Evolutionary conservation across 768 basidiomycete genomes (phyloP).

Genomic region (Fomitopsis serialis): DNA sequence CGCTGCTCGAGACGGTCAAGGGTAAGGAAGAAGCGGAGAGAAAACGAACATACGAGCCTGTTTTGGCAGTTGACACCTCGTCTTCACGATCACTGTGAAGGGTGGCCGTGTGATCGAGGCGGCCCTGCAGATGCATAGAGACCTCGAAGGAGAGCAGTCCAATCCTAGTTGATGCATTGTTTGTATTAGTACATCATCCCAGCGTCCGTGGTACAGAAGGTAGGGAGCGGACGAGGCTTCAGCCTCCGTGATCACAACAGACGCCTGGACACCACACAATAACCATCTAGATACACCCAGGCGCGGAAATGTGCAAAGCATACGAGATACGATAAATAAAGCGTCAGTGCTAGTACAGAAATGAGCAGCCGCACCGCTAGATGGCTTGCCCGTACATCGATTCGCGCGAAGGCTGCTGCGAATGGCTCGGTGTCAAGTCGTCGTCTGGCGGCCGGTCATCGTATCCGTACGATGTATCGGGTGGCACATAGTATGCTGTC

Average conservation of each 20-base stretch:
- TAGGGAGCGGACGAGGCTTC: slow-evolving; percentile 2
- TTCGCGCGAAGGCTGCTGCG: slow-evolving; percentile 2
- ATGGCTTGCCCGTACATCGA: slow-evolving; percentile 1
- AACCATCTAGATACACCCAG: neutral
- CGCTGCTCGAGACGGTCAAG: too few species aligned
- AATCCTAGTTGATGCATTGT: neutral
- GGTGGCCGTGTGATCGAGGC: neutral
- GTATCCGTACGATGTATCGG: slow-evolving; percentile 8
- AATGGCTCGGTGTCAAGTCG: neutral
- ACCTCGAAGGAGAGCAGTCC: neutral
- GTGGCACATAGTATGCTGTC: slow-evolving; percentile 2
- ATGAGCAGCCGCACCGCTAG: neutral
- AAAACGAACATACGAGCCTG: too few species aligned
- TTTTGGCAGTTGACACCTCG: too few species aligned
- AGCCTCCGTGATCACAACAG: neutral
- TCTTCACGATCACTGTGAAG: too few species aligned
- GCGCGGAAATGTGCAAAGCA: neutral
- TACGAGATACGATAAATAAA: slow-evolving; percentile 8
- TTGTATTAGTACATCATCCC: neutral
- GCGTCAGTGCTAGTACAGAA: slow-evolving; percentile 3
- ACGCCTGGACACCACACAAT: neutral
- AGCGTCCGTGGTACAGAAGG: neutral
- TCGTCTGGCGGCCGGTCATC: slow-evolving; percentile 7
- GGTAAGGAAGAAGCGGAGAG: too few species aligned
- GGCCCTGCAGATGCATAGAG: too few species aligned